A percentile compares a stretch with the other conserved stretches of the same genome.
Conservation (phyloP, 2,329 filamentous ascomycete genomes). For the Aureobasidium sp. region DNA sequence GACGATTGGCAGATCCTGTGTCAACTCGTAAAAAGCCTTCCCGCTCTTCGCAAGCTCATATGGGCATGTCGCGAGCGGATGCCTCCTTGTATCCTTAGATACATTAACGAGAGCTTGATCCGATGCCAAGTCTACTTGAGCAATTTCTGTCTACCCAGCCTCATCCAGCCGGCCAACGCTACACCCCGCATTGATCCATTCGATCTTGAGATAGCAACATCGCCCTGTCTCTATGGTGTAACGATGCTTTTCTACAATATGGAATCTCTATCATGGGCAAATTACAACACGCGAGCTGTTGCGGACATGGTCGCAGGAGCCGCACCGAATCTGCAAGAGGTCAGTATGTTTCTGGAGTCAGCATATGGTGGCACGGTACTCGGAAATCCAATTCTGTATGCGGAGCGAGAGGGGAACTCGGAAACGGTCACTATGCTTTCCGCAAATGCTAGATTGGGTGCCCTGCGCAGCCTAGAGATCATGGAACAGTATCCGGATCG, state of each 20-base stretch:
- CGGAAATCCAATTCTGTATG: no score
- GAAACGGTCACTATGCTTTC: no score
- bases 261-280: background rate
- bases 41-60: background rate
- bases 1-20: background rate
- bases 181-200: background rate
- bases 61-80: background rate
- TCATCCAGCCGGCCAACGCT: background rate
- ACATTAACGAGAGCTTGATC: background rate
- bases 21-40: background rate
- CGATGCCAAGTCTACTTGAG: background rate
- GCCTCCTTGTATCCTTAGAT: background rate
- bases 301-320: background rate
- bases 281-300: background rate
- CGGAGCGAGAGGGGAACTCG: no score
- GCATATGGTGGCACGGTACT: no score
- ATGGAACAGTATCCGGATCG: no score
- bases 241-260: background rate
- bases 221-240: background rate
- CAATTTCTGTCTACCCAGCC: background rate
- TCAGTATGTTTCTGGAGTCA: background rate
- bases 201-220: background rate
- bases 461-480: no score
- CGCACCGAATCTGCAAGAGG: background rate
- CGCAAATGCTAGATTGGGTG: no score